phyloP scores from a whole-genome alignment of 2,329 filamentous ascomycete genomes.

The Rhynchosporium agropyri region DNA sequence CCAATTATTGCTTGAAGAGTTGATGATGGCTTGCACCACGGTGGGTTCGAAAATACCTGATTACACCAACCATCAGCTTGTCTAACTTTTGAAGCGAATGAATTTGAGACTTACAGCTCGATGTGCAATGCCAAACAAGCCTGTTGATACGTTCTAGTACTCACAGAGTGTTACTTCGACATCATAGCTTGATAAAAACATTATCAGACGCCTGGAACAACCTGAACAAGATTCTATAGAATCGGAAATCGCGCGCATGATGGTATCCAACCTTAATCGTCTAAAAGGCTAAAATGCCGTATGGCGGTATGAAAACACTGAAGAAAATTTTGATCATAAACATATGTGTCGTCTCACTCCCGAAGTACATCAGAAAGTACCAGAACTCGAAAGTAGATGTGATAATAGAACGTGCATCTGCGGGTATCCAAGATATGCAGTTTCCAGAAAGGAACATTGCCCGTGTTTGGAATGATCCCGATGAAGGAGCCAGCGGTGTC shows the following conservation, averaged over 20 bases:
- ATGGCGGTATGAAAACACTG: slow-evolving; percentile 46
- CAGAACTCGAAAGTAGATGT: slow-evolving; percentile 47
- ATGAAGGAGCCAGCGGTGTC: slow-evolving; percentile 47
- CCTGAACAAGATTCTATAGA: slow-evolving; percentile 48
- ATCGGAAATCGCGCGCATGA: slow-evolving; percentile 45
- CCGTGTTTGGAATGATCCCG: slow-evolving; percentile 47
- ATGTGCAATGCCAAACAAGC: slow-evolving; percentile 49
- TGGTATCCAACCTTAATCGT: slow-evolving; percentile 46
- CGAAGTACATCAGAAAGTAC: slow-evolving; percentile 48
- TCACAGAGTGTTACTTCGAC: slow-evolving; percentile 48
- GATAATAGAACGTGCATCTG: slow-evolving; percentile 45
- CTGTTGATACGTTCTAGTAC: slow-evolving; percentile 50
- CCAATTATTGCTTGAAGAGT: slow-evolving; percentile 47
- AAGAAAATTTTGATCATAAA: slow-evolving; percentile 48
- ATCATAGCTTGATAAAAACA: slow-evolving; percentile 50
- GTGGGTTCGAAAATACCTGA: slow-evolving; percentile 49
- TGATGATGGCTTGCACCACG: slow-evolving; percentile 49
- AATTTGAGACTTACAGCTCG: slow-evolving; percentile 43
- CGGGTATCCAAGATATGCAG: slow-evolving; percentile 47
- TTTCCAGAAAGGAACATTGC: slow-evolving; percentile 47
- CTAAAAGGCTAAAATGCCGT: slow-evolving; percentile 49
- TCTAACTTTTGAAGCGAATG: neutral
- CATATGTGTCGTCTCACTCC: slow-evolving; percentile 47
- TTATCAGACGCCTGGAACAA: slow-evolving; percentile 49
- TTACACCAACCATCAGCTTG: slow-evolving; percentile 22